Evolutionary conservation across 2,329 filamentous ascomycete genomes (phyloP).

Genomic region (Sclerotinia glacialis): DNA sequence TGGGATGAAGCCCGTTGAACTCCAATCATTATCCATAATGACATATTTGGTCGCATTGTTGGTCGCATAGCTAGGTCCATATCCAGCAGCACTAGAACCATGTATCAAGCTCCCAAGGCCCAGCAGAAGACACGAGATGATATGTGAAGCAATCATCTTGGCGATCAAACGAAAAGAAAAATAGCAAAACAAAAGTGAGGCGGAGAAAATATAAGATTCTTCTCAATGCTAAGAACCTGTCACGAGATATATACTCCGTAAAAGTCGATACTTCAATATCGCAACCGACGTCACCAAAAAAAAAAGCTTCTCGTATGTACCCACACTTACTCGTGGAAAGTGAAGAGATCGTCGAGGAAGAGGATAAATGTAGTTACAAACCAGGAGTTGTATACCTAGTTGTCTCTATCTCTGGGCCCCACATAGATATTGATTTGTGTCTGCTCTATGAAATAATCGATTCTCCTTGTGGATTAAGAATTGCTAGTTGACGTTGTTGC

Average conservation of each 20-base stretch:
- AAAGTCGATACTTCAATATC: background rate
- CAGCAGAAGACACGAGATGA: background rate
- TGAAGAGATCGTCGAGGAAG: background rate
- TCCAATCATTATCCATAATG: slow-evolving; percentile 44
- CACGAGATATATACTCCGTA: background rate
- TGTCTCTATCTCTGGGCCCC: background rate
- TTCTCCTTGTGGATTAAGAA: background rate
- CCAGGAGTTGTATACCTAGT: too few species aligned
- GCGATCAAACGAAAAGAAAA: background rate
- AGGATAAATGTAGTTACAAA: background rate
- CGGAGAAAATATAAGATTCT: too few species aligned
- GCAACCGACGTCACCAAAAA: background rate
- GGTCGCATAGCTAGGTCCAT: background rate
- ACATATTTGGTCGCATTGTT: slow-evolving; percentile 15
- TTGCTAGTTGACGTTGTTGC: too few species aligned
- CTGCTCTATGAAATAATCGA: slow-evolving; percentile 5
- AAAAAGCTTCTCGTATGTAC: background rate
- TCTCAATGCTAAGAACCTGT: background rate
- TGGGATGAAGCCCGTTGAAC: slow-evolving; percentile 44
- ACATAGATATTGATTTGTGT: slow-evolving; percentile 4
- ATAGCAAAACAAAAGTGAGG: background rate
- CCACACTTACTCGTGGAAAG: background rate
- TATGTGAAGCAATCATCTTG: background rate
- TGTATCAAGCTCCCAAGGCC: background rate
- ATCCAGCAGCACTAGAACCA: background rate